Evolutionary conservation across 1,284 basidiomycete genomes (phyloP).

Genomic region (Stygiomarasmius scandens): DNA sequence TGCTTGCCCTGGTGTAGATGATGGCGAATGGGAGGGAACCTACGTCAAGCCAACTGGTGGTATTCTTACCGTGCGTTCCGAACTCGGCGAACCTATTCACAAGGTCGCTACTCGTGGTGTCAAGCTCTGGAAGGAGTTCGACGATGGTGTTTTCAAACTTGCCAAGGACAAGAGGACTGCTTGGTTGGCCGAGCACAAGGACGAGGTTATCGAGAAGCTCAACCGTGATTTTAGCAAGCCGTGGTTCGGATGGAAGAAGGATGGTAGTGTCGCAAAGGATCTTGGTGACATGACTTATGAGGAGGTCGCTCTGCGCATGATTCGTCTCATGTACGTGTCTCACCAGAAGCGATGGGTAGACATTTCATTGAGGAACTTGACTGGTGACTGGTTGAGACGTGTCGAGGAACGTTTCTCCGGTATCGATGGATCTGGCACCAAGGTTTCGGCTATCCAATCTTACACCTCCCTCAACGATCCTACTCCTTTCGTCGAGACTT

Average conservation of each 20-base stretch:
- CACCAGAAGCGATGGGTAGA: constrained; percentile 97
- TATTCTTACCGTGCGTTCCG: constrained; percentile 95
- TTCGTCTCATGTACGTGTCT: constrained; percentile 90
- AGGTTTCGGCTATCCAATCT: constrained; percentile 89
- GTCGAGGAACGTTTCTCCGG: constrained; percentile 98
- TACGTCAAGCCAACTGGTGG: constrained; percentile 95
- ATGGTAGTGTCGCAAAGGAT: constrained; percentile 82
- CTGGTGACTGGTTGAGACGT: constrained; percentile 95
- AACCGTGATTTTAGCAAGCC: constrained; percentile 97
- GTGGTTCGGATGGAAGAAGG: constrained; percentile 96
- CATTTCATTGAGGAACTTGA: constrained; percentile 88
- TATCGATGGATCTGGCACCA: constrained; percentile 75
- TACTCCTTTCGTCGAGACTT: constrained; percentile 72
- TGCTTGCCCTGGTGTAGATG: constrained; percentile 90
- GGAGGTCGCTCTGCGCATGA: constrained; percentile 90
- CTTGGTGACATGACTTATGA: constrained; percentile 98
- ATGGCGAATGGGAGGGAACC: constrained; percentile 93
- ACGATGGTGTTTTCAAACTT: constrained; percentile 92
- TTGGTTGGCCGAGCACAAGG: constrained; percentile 87
- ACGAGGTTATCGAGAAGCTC: constrained; percentile 89
- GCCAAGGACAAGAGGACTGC: constrained; percentile 92
- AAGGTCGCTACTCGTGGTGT: constrained; percentile 97
- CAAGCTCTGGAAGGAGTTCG: constrained; percentile 98
- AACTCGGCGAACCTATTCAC: constrained; percentile 98
- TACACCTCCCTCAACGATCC: constrained; percentile 88